Conservation (phyloP, 495 filamentous ascomycete genomes). For the Aspergillus indologenus region DNA sequence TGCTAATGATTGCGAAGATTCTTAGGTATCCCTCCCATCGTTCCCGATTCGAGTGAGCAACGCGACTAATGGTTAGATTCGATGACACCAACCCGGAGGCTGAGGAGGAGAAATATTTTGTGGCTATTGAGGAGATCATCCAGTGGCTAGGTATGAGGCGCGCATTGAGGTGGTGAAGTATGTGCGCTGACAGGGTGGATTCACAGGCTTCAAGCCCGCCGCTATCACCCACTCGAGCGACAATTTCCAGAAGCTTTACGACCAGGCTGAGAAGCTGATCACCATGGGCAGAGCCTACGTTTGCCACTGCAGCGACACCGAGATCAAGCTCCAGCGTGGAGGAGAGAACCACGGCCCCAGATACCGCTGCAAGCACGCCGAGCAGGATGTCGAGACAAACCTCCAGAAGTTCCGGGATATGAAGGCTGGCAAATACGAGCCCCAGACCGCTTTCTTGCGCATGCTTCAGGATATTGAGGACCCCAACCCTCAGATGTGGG, state of each 20-base stretch:
- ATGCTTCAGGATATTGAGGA: conserved; percentile 71
- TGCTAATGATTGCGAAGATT: not conserved
- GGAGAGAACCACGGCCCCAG: conserved; percentile 65
- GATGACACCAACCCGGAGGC: conserved; percentile 85
- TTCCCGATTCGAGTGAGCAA: not conserved
- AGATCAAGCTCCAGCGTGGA: conserved; percentile 83
- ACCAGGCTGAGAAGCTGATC: conserved; percentile 84
- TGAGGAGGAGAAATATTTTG: conserved; percentile 76
- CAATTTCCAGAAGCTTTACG: conserved; percentile 83
- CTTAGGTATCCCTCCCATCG: not conserved
- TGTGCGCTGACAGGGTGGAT: not conserved
- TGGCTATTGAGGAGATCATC: conserved; percentile 73
- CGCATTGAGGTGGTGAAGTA: not conserved
- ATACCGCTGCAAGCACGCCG: conserved; percentile 75
- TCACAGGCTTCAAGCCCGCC: conserved; percentile 61
- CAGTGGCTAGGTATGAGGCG: conserved; percentile 58
- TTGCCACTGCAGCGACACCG: conserved; percentile 66
- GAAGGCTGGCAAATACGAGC: conserved; percentile 86
- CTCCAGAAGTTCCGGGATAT: conserved; percentile 82
- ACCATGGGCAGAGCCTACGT: conserved; percentile 70
- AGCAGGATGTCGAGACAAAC: conserved; percentile 71
- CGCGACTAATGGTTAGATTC: conserved; percentile 51
- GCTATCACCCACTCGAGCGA: conserved; percentile 78
- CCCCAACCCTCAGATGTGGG: conserved; percentile 68
- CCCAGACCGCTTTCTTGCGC: conserved; percentile 80